Percentiles rank a stretch among this genome's conserved stretches.
phyloP scores from a whole-genome alignment of 805 yeast species.

The Lipomyces sp. region DNA sequence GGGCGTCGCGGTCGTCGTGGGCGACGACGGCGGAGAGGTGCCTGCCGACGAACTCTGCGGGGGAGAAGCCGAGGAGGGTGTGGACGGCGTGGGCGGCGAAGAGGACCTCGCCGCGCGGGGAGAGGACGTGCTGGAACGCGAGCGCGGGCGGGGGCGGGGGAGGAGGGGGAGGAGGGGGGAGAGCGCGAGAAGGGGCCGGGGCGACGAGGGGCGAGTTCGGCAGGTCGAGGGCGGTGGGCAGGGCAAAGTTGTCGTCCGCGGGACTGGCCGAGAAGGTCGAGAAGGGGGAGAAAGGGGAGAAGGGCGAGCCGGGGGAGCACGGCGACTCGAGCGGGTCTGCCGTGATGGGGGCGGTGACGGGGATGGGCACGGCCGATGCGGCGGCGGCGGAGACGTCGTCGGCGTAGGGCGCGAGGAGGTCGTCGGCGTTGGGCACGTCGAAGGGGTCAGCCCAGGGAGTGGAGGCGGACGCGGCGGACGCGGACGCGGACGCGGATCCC shows the following conservation, averaged over 20 bases:
- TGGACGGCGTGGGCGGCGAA: constrained; percentile 25
- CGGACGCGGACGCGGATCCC: constrained; percentile 1
- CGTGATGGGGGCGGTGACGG: constrained; percentile 1
- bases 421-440: neutral
- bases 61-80: constrained; percentile 22
- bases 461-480: constrained; percentile 1
- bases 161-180: no score
- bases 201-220: neutral
- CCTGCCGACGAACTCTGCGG: constrained; percentile 17
- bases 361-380: neutral
- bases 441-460: neutral
- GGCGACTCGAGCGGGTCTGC: no score
- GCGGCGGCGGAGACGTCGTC: neutral
- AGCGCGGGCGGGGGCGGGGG: no score
- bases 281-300: neutral
- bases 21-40: constrained; percentile 13
- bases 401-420: neutral
- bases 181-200: no score
- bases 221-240: neutral
- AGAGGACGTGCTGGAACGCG: constrained; percentile 15
- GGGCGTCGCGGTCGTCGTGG: constrained; percentile 20
- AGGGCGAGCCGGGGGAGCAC: no score
- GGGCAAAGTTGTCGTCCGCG: neutral
- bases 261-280: neutral
- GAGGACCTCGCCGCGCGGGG: constrained; percentile 13